Evolutionary conservation across 2,329 filamentous ascomycete genomes (phyloP).

Genomic region (Pyrenophora graminea): DNA sequence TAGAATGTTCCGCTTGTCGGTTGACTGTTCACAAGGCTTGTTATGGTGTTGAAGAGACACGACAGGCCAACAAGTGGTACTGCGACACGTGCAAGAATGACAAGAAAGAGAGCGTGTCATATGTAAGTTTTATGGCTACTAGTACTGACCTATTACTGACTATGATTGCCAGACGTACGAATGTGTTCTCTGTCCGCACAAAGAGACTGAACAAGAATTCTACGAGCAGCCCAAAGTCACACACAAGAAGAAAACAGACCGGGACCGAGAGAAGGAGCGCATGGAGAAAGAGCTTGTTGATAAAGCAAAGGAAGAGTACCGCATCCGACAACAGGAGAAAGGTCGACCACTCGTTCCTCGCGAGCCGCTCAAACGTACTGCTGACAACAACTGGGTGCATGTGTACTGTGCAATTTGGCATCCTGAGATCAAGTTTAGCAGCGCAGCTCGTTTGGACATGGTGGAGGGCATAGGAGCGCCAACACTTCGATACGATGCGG

Average conservation of each 20-base stretch:
- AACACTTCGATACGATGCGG: conserved; percentile 77
- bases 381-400: conserved; percentile 98
- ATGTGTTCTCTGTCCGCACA: conserved; percentile 87
- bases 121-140: conserved; percentile 59
- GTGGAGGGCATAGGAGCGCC: conserved; percentile 79
- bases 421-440: conserved; percentile 89
- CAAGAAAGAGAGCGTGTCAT: conserved; percentile 88
- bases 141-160: conserved; percentile 19
- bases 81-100: conserved; percentile 98
- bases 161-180: conserved; percentile 70
- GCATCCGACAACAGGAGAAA: conserved; percentile 78
- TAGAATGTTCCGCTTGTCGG: conserved; percentile 84
- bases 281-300: conserved; percentile 81
- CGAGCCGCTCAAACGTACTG: conserved; percentile 89
- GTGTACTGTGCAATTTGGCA: conserved; percentile 92
- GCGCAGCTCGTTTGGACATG: conserved; percentile 77
- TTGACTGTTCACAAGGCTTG: conserved; percentile 89
- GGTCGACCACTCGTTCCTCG: conserved; percentile 83
- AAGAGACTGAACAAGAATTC: conserved; percentile 79
- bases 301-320: conserved; percentile 79
- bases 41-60: conserved; percentile 79
- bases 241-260: conserved; percentile 88
- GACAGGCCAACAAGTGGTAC: conserved; percentile 76
- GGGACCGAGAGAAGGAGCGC: conserved; percentile 86
- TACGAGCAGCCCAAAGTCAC: conserved; percentile 78